These are phyloP conservation scores for Yarrowia keelungensis DNA, from an alignment of 805 yeast species.

Conservation along the genomic window DNA sequence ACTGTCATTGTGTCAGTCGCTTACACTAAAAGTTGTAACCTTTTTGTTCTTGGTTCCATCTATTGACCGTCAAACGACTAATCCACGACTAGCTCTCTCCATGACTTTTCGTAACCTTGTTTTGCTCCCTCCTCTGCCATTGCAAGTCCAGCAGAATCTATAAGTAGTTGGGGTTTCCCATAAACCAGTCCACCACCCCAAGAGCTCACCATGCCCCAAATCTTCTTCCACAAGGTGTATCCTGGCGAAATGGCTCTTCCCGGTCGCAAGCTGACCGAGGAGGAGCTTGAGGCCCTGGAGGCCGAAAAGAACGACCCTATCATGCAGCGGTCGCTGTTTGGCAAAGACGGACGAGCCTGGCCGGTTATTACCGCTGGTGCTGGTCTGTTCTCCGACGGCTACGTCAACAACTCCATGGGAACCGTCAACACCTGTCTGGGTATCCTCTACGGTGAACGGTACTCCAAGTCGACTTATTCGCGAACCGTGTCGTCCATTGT, in stretches of 20 bases:
- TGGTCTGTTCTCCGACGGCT: constrained; percentile 92
- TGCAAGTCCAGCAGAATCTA: constrained; percentile 1
- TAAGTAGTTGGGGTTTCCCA: constrained; percentile 7
- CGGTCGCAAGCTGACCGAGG: not conserved
- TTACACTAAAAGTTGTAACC: no score
- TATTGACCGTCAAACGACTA: no score
- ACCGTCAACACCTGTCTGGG: constrained; percentile 76
- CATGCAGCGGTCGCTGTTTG: constrained; percentile 23
- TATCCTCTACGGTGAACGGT: constrained; percentile 68
- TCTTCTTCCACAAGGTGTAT: constrained; percentile 26
- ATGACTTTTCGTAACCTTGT: no score
- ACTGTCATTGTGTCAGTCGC: no score
- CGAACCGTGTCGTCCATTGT: constrained; percentile 86
- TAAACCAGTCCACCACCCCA: not conserved
- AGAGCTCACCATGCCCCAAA: constrained; percentile 1
- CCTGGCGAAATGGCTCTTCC: constrained; percentile 30
- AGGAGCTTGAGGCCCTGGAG: constrained; percentile 5
- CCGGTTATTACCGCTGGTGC: constrained; percentile 87
- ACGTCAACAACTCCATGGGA: constrained; percentile 82
- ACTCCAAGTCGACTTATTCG: constrained; percentile 69
- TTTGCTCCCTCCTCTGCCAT: no score
- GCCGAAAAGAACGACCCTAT: constrained; percentile 2
- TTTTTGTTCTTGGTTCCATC: no score
- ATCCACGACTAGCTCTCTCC: no score
- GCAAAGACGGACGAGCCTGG: constrained; percentile 52